phyloP scores from a whole-genome alignment of 176 grass and related monocot species.

The Eleusine coracana region DNA sequence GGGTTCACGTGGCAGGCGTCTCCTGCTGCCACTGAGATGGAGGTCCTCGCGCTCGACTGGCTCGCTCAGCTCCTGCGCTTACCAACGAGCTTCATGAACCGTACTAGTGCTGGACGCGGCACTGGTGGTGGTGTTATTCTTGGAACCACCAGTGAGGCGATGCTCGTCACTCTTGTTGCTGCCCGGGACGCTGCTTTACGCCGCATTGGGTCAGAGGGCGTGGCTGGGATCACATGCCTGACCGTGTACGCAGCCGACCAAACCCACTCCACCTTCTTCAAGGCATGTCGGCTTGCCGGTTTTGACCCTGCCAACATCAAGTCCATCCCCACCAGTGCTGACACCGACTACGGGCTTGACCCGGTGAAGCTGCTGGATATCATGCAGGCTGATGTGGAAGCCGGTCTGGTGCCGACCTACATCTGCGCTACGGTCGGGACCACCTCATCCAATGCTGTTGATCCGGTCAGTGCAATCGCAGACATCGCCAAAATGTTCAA shows the following conservation, averaged over 20 bases:
- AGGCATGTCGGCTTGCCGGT: constrained; percentile 54
- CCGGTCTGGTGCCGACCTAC: constrained; percentile 55
- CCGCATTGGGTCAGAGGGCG: neutral
- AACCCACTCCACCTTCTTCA: constrained; percentile 62
- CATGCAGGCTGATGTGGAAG: constrained; percentile 41
- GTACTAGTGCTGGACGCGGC: neutral
- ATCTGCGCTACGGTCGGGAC: constrained; percentile 60
- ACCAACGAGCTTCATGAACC: neutral
- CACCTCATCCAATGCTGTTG: constrained; percentile 56
- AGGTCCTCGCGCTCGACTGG: constrained; percentile 13
- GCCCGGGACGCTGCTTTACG: constrained; percentile 41
- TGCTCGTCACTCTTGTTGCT: constrained; percentile 56
- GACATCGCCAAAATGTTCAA: constrained; percentile 29
- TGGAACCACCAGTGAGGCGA: constrained; percentile 51
- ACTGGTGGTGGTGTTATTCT: constrained; percentile 47
- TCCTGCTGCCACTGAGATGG: neutral
- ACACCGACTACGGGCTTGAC: constrained; percentile 44
- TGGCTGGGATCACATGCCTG: neutral
- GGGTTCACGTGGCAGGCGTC: neutral
- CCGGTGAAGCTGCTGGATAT: constrained; percentile 1
- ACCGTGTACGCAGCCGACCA: constrained; percentile 56
- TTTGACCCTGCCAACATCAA: constrained; percentile 43
- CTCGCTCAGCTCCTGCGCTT: constrained; percentile 4
- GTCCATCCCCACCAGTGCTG: constrained; percentile 13
- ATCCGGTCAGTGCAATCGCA: constrained; percentile 42